A percentile compares a stretch with the other conserved stretches of the same genome.
phyloP scores from a whole-genome alignment of 108 stramenopile genomes.

The Skeletonema tropicum region DNA sequence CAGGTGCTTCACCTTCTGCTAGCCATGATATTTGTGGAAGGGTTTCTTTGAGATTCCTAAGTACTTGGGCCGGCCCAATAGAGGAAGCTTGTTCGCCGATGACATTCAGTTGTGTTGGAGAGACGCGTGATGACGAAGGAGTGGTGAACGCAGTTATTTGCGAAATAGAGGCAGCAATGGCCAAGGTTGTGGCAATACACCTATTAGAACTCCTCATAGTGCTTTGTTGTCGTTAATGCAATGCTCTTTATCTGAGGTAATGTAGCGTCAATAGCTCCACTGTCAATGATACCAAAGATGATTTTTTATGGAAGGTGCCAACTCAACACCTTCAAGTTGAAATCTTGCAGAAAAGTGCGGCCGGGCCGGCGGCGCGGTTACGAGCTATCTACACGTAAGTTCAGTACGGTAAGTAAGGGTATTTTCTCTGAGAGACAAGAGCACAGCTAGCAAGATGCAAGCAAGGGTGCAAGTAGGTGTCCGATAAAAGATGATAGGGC shows the following conservation, averaged over 20 bases:
- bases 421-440: no score
- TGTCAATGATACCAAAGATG: background rate
- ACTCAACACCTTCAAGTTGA: background rate
- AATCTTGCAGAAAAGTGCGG: background rate
- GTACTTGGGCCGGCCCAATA: slow-evolving; percentile 61
- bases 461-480: no score
- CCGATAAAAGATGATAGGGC: no score
- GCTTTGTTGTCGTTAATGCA: background rate
- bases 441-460: no score
- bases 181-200: background rate
- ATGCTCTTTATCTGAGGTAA: background rate
- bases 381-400: no score
- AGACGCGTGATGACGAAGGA: background rate
- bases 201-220: background rate
- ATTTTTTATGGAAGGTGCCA: background rate
- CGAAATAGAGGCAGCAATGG: background rate
- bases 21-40: slow-evolving; percentile 75
- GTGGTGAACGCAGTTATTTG: background rate
- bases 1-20: slow-evolving; percentile 56
- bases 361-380: no score
- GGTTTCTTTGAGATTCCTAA: slow-evolving; percentile 59
- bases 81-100: slow-evolving; percentile 71
- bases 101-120: slow-evolving; percentile 37
- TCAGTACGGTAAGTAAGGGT: no score
- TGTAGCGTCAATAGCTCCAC: background rate